Evolutionary conservation across 345 rosid genomes (phyloP), one percentile per base, ranked within the genome.

Genomic region (Geranium brycei): DNA sequence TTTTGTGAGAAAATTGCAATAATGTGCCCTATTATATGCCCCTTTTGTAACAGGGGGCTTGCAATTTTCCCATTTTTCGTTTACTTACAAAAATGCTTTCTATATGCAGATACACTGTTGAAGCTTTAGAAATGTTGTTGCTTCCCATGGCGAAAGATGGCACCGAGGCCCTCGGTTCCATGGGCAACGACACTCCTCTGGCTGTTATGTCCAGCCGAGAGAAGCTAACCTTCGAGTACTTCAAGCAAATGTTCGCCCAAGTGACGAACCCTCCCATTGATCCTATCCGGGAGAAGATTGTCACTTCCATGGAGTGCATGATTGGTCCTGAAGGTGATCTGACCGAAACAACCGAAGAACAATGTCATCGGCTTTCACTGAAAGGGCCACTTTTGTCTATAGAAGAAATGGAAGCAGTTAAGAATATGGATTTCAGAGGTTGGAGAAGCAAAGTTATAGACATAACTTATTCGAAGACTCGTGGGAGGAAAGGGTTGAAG

Each of bases 241-340:
- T 95, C 81, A 95, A 95, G 78, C 99, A 95, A 81, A 95, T 95
- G 99, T 95, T 95, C 79, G 99, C 99, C 69, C 99, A 95, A 82
- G 99, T 95, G 59, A 95, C 99, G 59, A 95, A 95, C 66, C 99
- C 99, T 60, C 99, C 99, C 23, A 95, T 95, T 18, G 99, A 95
- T 77, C 99, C 99, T 55, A 93, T 93, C 51, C 87, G 99, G 63
- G 99, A 93, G 85, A 90, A 93, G 79, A 93, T 95, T 64, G 99
- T 95, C 51, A 95, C 99, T 62, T 95, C 99, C 31, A 91, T 85
- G 97, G 93, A 91, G 71, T 95, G 97, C 86, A 95, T 95, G 99
- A 82, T 91, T 62, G 99, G 99, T 65, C 97, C 99, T 47, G 99
- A 95, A 78, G 99, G 99, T 62, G 99, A 88, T 78, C 84, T 95